Base-by-base conservation (phyloP, 2,329 filamentous ascomycete species). In the Septoria linicola region DNA sequence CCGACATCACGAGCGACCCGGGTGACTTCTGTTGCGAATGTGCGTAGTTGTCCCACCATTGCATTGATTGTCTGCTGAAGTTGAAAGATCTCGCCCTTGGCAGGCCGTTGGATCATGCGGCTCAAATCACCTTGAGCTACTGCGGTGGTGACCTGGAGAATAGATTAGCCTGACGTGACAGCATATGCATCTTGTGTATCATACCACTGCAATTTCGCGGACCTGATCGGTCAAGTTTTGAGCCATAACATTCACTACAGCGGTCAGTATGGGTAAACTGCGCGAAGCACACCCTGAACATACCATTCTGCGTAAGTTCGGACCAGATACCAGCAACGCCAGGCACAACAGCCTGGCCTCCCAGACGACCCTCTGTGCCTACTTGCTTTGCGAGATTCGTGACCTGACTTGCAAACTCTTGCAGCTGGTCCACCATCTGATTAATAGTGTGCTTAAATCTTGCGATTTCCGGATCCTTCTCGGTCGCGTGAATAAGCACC, bases 371-470 rank as follows among this genome's bases (percentile, higher is more conserved):
- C 71, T 97, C 91, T 10, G 92, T 97, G 62, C 92, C 92, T 76
- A 97, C 92, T 72, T 97, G 92, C 70, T 89, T 88, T 46, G 92
- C 92, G 61, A 97, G 85, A 61, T 89, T 87, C 27, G 92, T 96
- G 65, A 97, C 92, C 74, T 97, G 91, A 71, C 89, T 95, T 59
- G 92, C 92, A 71, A 97, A 97, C 54, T 95, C 88, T 69, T 96
- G 91, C 53, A 97, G 80, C 72, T 96, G 92, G 68, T 97, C 92
- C 83, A 97, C 95, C 92, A 97, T 97, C 61, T 88, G 95, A 70
- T 97, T 97, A 75, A 97, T 97, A 56, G 92, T 96, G 64, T 89
- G 85, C 75, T 97, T 97, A 78, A 97, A 97, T 8, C 89, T 91
- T 21, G 90, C 93, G 66, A 97, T 97, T 78, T 97, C 92, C 21